A percentile compares a stretch with the other conserved stretches of the same genome.
Evolutionary conservation across 768 basidiomycete genomes (phyloP).

Genomic region (Macrocybe gigantea): DNA sequence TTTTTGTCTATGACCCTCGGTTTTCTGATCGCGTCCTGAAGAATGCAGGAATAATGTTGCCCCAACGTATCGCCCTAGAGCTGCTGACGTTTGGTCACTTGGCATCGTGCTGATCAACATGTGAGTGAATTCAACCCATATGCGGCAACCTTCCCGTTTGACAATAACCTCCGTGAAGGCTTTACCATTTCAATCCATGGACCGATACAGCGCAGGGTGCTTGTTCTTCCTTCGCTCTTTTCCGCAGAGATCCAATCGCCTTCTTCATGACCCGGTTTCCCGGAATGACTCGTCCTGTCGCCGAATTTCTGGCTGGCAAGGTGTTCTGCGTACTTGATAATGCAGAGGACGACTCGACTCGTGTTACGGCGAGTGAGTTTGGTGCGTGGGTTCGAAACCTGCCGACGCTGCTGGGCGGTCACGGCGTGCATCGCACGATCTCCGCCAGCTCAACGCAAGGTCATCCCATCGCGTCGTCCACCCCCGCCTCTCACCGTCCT

Average conservation of each 20-base stretch:
- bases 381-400: constrained; percentile 82
- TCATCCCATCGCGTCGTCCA: constrained; percentile 54
- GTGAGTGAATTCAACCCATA: constrained; percentile 39
- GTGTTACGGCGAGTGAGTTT: constrained; percentile 79
- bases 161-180: constrained; percentile 36
- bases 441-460: constrained; percentile 61
- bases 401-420: constrained; percentile 60
- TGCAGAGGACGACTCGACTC: constrained; percentile 54
- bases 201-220: constrained; percentile 83
- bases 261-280: constrained; percentile 91
- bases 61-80: constrained; percentile 89
- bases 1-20: constrained; percentile 8
- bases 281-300: constrained; percentile 83
- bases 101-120: constrained; percentile 99
- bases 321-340: constrained; percentile 80
- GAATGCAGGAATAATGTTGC: constrained; percentile 98
- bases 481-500: constrained; percentile 67
- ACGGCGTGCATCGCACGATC: constrained; percentile 51
- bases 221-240: constrained; percentile 78
- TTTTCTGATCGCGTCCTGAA: constrained; percentile 22
- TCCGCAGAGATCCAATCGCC: constrained; percentile 67
- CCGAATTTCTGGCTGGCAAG: constrained; percentile 76
- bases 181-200: constrained; percentile 99
- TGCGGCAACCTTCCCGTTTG: constrained; percentile 1
- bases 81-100: constrained; percentile 98